Conservation (phyloP, 1,284 basidiomycete species). For the Rhizoctonia solani region DNA sequence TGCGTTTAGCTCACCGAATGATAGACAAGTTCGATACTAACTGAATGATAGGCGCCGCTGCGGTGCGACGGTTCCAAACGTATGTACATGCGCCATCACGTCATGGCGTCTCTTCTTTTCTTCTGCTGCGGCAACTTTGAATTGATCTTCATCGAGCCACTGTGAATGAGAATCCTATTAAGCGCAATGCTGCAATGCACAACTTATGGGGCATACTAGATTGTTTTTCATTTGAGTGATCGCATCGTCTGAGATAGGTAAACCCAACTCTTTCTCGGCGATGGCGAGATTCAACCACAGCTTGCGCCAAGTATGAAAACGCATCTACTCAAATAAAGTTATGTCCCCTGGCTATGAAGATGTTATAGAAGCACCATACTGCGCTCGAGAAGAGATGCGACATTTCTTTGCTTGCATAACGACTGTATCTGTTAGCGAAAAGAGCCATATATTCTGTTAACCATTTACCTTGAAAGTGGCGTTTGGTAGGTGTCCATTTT, state of each 20-base stretch:
- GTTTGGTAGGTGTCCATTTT: slow-evolving; percentile 54
- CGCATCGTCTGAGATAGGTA: slow-evolving; percentile 87
- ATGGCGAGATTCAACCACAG: slow-evolving; percentile 97
- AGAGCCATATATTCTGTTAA: background rate
- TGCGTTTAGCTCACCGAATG: slow-evolving; percentile 73
- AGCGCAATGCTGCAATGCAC: too few species aligned
- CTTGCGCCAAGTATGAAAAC: slow-evolving; percentile 96
- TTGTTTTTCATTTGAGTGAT: slow-evolving; percentile 93
- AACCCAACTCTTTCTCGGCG: slow-evolving; percentile 94
- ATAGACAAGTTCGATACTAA: slow-evolving; percentile 67
- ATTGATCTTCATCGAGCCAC: slow-evolving; percentile 87
- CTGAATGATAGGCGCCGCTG: slow-evolving; percentile 98
- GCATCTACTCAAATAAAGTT: slow-evolving; percentile 63
- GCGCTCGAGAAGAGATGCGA: slow-evolving; percentile 91
- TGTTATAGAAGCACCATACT: slow-evolving; percentile 51
- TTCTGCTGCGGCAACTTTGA: slow-evolving; percentile 88
- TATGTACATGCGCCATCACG: slow-evolving; percentile 99
- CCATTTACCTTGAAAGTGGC: slow-evolving; percentile 51
- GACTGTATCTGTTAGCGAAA: slow-evolving; percentile 55
- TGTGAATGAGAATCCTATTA: too few species aligned
- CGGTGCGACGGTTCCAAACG: slow-evolving; percentile 94
- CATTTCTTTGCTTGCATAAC: slow-evolving; percentile 99
- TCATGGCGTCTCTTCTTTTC: slow-evolving; percentile 99
- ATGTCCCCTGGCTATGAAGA: background rate
- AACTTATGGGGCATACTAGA: slow-evolving; percentile 79